These are phyloP conservation scores for Davidsoniella australis DNA, from an alignment of 2,329 filamentous ascomycete genomes.

Conservation along the genomic window DNA sequence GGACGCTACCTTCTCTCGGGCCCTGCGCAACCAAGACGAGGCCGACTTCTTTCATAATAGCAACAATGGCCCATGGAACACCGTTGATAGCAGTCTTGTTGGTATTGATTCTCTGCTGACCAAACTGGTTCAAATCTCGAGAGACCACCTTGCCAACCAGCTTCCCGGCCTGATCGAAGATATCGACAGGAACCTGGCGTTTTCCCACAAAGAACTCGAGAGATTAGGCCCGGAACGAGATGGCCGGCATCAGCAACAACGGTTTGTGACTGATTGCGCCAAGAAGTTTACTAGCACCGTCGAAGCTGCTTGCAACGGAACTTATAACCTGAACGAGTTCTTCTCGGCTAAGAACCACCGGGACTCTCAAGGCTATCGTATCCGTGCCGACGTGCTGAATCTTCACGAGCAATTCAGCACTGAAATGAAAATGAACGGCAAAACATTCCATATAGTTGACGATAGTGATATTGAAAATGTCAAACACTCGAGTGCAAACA, in stretches of 20 bases:
- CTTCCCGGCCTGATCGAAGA: constrained; percentile 17
- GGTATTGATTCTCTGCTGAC: constrained; percentile 14
- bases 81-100: constrained; percentile 14
- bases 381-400: constrained; percentile 16
- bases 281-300: constrained; percentile 2
- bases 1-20: constrained; percentile 18
- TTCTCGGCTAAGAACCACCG: constrained; percentile 15
- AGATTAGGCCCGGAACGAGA: too few species aligned
- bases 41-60: constrained; percentile 25
- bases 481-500: too few species aligned
- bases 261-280: constrained; percentile 8
- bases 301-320: constrained; percentile 16
- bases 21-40: constrained; percentile 21
- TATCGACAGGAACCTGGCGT: constrained; percentile 14
- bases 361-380: constrained; percentile 16
- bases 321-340: constrained; percentile 13
- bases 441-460: not conserved
- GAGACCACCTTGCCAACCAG: constrained; percentile 18
- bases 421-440: not conserved
- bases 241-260: constrained; percentile 16
- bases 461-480: too few species aligned
- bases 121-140: constrained; percentile 16
- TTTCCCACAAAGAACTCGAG: constrained; percentile 11
- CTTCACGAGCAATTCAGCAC: constrained; percentile 11
- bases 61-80: constrained; percentile 21